Conservation (phyloP, 768 basidiomycete species). For the Omphalotus guepiniiformis region DNA sequence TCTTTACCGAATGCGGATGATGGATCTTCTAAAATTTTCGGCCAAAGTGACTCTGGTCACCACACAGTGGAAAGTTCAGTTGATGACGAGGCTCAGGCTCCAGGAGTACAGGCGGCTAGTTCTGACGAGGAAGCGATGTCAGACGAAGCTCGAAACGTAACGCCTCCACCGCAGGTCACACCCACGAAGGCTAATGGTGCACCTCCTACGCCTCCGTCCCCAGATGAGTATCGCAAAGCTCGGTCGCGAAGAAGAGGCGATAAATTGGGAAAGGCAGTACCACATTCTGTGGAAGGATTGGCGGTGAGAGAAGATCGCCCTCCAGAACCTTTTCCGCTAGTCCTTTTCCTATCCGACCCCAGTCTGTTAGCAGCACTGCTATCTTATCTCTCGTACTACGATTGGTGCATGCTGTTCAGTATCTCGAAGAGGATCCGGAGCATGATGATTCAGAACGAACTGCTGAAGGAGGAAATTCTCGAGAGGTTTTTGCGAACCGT, state of each 20-base stretch:
- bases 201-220: constrained; percentile 7
- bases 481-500: constrained; percentile 67
- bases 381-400: constrained; percentile 62
- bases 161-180: neutral
- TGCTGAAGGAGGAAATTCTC: constrained; percentile 57
- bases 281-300: constrained; percentile 24
- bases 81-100: too few species aligned
- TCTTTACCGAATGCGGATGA: too few species aligned
- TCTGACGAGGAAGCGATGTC: neutral
- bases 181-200: neutral
- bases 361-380: constrained; percentile 52
- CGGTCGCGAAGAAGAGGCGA: constrained; percentile 37
- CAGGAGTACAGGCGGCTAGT: too few species aligned
- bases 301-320: constrained; percentile 14
- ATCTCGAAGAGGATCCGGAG: constrained; percentile 51
- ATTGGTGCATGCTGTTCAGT: constrained; percentile 62
- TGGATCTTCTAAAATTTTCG: too few species aligned
- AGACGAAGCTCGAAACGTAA: too few species aligned
- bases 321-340: constrained; percentile 44
- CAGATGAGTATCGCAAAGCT: constrained; percentile 23
- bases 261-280: constrained; percentile 34
- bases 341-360: constrained; percentile 50
- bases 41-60: too few species aligned
- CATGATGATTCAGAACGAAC: constrained; percentile 41
- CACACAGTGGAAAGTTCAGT: too few species aligned